A percentile compares a stretch with the other conserved stretches of the same genome.
Conservation (phyloP, 169 alveolate genomes). For the Theileria annulata region DNA sequence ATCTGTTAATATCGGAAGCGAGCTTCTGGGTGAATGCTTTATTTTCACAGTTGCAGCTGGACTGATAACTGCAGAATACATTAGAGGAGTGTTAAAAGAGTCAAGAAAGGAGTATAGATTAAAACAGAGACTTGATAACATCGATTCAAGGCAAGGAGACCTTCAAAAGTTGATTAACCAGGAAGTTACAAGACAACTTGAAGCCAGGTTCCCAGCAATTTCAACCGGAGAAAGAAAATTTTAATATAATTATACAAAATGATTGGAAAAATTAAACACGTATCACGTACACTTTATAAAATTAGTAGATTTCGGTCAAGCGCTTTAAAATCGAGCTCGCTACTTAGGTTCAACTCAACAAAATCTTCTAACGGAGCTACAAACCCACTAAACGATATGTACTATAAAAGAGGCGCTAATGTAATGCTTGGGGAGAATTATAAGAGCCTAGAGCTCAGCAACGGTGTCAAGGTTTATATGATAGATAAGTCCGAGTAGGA, state of each 20-base stretch:
- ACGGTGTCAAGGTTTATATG: slow-evolving; percentile 22
- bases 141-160: slow-evolving; percentile 59
- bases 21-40: slow-evolving; percentile 72
- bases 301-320: neutral
- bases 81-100: slow-evolving; percentile 71
- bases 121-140: slow-evolving; percentile 58
- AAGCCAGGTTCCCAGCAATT: slow-evolving; percentile 22
- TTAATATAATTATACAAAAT: slow-evolving; percentile 1
- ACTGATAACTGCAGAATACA: slow-evolving; percentile 73
- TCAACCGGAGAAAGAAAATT: neutral
- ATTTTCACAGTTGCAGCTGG: slow-evolving; percentile 72
- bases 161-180: slow-evolving; percentile 60
- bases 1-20: slow-evolving; percentile 79
- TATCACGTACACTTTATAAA: neutral
- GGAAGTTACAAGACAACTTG: slow-evolving; percentile 68
- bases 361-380: neutral
- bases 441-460: neutral
- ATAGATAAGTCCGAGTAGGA: slow-evolving; percentile 10
- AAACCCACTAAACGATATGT: neutral
- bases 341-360: neutral
- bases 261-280: neutral
- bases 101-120: slow-evolving; percentile 70
- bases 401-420: slow-evolving; percentile 23
- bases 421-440: slow-evolving; percentile 15
- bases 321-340: neutral